Base-by-base conservation (phyloP, 176 grass and related monocot genomes). In the Stipa capillata region DNA sequence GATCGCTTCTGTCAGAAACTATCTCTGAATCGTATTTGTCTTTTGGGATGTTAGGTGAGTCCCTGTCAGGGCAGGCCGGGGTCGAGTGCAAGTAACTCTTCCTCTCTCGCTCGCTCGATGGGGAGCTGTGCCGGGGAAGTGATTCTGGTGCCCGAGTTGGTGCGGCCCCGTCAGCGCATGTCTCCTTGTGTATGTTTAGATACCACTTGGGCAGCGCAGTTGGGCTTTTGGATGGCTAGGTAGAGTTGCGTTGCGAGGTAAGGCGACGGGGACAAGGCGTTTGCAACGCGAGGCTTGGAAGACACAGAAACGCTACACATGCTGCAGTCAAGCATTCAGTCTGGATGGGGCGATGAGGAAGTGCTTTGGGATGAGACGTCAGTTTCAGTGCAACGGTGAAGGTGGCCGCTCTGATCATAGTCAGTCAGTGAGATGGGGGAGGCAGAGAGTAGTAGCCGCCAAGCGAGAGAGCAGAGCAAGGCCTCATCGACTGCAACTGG, bases 31-130 rank as follows among this genome's bases (percentile, higher is more conserved):
- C n/a, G n/a, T n/a, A n/a, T n/a, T n/a, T n/a, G n/a, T n/a, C n/a
- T n/a, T n/a, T n/a, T n/a, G 66, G 32, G n/a, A n/a, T 34, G 64
- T 84, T 72, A 45, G 74, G 85, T 66, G 59, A 69, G 42, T 3
- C 40, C 7, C 16, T 43, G 84, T 69, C 40, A 60, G 29, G n/a
- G n/a, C n/a, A n/a, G 68, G 25, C 23, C 15, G 58, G 54, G 86
- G 47, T 84, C 86, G 80, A 83, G 86, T 88, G 50, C 86, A 88
- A 83, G 79, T 56, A 83, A 83, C 79, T 78, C 78, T 57, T 77
- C 56, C 36, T 36, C 13, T 39, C 10, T 13, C 56, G 24, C 53
- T 21, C 5, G 1, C 15, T 49, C 29, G 20, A 43, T 21, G 1
- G 55, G 44, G 69, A 64, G 64, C 43, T 54, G 61, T 87, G 68